These are phyloP conservation scores for Zoysia matrella DNA, from an alignment of 202 grass and related monocot species.

Conservation along the genomic window DNA sequence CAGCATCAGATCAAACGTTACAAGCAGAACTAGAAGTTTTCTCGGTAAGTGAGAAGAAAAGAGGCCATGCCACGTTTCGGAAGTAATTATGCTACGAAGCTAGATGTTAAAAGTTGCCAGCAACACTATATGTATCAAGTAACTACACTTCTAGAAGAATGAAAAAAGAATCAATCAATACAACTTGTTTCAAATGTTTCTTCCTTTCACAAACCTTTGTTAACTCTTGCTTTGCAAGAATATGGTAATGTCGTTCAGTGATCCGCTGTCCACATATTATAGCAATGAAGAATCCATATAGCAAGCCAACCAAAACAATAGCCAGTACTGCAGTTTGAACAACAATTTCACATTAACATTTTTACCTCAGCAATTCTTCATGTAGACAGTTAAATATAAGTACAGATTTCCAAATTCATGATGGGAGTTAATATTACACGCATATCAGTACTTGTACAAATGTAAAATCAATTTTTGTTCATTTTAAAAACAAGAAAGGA, in stretches of 20 bases:
- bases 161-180: constrained; percentile 2
- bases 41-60: constrained; percentile 10
- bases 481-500: constrained; percentile 8
- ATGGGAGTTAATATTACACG: constrained; percentile 10
- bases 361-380: constrained; percentile 30
- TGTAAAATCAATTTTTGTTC: not conserved
- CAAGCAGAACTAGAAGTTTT: constrained; percentile 33
- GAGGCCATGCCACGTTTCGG: not conserved
- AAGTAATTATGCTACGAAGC: not conserved
- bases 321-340: constrained; percentile 80
- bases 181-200: constrained; percentile 23
- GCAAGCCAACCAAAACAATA: constrained; percentile 89
- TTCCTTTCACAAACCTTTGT: constrained; percentile 75
- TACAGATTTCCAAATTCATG: not conserved
- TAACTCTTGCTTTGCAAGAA: constrained; percentile 95
- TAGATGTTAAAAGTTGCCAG: too few relatives aligned
- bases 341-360: constrained; percentile 33
- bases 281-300: constrained; percentile 99
- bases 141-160: constrained; percentile 12
- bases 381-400: not conserved
- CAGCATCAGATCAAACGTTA: constrained; percentile 31
- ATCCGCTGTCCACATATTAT: constrained; percentile 99
- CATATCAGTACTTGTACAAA: constrained; percentile 9
- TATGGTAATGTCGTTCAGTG: constrained; percentile 91
- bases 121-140: not conserved